Base-by-base conservation (phyloP, 345 rosid genomes). In the Boechera stricta region DNA sequence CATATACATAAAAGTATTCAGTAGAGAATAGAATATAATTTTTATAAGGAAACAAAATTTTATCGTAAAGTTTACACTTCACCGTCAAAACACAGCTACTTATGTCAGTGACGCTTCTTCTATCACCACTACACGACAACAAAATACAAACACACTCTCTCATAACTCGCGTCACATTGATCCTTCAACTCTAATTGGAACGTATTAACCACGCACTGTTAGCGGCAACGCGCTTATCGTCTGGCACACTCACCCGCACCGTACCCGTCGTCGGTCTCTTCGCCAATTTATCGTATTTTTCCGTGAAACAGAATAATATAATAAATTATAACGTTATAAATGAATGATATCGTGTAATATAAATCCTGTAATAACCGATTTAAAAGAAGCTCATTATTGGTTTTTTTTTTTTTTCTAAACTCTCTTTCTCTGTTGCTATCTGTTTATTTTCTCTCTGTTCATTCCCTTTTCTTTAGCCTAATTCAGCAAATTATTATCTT, bases 61-160 rank as follows among this genome's bases (percentile, higher is more conserved):
- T 76, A 75, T 67, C 83, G 77, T 80, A 58, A 75, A 70, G 79
- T 59, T 65, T 31, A 80, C 75, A 65, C 77, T 75, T 75, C 80
- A 75, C 76, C 80, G 74, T 80, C 80, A 70, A 80, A 78, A 75
- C 83, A 75, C 83, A 75, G 83, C 83, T 75, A 76, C 83, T 80
- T 71, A 53, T 75, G 80, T 80, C 77, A 80, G 77, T 62, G 76
- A 79, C 72, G 74, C 75, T 74, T 69, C 82, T 79, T 69, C 79
- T 74, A 69, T 79, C 79, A 74, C 62, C 68, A 69, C 62, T 79
- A 74, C 6, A 63, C 68, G 82, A 79, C 79, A 79, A 61, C 62
- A 53, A 61, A 32, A 1, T 0, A 8, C 26, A 4, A 61, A 18
- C 60, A 28, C 71, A 67, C 53, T 44, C 78, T 73, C 78, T 36